These are phyloP conservation scores for Pelargonium cotyledonis DNA, from an alignment of 441 rosid genomes.

Conservation along the genomic window DNA sequence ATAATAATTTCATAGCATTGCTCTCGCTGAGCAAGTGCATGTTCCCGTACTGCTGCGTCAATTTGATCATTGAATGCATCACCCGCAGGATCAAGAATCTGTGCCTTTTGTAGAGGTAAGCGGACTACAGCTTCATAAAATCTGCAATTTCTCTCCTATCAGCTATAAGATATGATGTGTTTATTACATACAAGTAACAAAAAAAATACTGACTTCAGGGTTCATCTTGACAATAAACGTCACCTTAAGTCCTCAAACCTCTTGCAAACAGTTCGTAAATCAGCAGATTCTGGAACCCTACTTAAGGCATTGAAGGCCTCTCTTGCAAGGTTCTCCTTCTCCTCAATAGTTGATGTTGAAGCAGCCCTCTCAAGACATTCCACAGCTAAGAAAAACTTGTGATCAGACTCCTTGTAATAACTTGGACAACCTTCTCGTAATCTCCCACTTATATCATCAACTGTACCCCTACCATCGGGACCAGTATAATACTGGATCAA, in stretches of 20 bases:
- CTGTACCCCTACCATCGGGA: conserved; percentile 95
- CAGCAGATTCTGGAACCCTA: conserved; percentile 91
- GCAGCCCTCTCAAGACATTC: conserved; percentile 94
- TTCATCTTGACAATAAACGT: conserved; percentile 22
- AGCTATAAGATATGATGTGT: conserved; percentile 22
- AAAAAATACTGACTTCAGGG: conserved; percentile 14
- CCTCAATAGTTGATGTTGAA: conserved; percentile 46
- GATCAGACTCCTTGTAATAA: conserved; percentile 92
- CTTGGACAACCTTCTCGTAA: conserved; percentile 93
- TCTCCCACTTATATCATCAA: conserved; percentile 80
- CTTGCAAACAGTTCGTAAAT: conserved; percentile 87
- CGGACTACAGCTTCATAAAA: conserved; percentile 96
- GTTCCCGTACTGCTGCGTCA: conserved; percentile 59
- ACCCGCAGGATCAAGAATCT: conserved; percentile 79
- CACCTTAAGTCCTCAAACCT: conserved; percentile 94
- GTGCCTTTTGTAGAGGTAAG: conserved; percentile 90
- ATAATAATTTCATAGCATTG: conserved; percentile 85
- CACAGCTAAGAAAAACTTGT: conserved; percentile 95
- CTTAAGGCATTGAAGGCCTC: conserved; percentile 82
- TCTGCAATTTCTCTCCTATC: conserved; percentile 39
- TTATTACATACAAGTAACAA: background rate
- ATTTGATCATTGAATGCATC: conserved; percentile 92
- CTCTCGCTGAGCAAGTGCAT: conserved; percentile 71
- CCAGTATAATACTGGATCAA: conserved; percentile 79
- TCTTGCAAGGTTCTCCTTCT: conserved; percentile 82